These are phyloP conservation scores for Phlyctochytrium planicorne DNA, from an alignment of 192 early-diverging fungal species.

Conservation along the genomic window DNA sequence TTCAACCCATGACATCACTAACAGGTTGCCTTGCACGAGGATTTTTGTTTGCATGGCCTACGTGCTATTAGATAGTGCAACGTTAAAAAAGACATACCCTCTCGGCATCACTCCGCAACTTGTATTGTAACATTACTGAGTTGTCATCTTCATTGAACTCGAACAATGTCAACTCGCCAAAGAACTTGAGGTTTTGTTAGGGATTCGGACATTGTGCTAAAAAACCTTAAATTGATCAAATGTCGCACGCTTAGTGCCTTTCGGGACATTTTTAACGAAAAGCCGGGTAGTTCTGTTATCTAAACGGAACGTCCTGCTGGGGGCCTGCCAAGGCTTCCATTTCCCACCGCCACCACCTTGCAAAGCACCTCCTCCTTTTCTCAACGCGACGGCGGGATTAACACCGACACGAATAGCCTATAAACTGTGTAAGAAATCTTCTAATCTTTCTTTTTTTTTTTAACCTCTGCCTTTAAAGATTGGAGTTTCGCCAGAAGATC, in stretches of 20 bases:
- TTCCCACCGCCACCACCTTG: constrained; percentile 52
- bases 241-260: too few species aligned
- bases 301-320: constrained; percentile 50
- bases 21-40: too few species aligned
- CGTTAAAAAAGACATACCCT: constrained; percentile 32
- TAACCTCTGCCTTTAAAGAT: constrained; percentile 63
- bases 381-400: constrained; percentile 30
- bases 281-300: constrained; percentile 75
- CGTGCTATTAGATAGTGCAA: too few species aligned
- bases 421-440: too few species aligned
- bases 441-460: too few species aligned
- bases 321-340: constrained; percentile 44
- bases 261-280: constrained; percentile 54
- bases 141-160: constrained; percentile 38
- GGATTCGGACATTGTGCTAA: too few species aligned
- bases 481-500: constrained; percentile 58
- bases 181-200: constrained; percentile 22
- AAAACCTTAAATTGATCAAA: too few species aligned
- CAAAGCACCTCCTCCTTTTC: constrained; percentile 19
- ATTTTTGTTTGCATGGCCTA: too few species aligned
- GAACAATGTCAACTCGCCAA: constrained; percentile 52
- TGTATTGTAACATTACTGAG: constrained; percentile 52
- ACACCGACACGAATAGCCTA: constrained; percentile 41
- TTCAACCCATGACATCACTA: too few species aligned
- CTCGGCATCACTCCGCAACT: constrained; percentile 58